phyloP scores from a whole-genome alignment of 2,329 filamentous ascomycete species.

The Fusarium avenaceum region DNA sequence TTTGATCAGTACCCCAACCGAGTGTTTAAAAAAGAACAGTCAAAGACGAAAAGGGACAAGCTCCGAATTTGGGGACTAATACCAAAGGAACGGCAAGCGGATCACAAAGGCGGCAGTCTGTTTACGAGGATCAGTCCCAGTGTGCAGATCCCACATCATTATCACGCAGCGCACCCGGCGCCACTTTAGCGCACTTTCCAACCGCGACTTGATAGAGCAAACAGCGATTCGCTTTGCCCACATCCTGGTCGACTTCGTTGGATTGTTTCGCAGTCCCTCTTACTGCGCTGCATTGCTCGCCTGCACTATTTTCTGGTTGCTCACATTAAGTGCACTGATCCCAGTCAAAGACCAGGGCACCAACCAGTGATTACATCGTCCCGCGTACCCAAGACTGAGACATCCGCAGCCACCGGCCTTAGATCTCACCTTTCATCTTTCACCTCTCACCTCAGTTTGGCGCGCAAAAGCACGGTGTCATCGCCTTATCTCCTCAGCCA shows the following conservation, averaged over 20 bases:
- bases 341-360: constrained; percentile 23
- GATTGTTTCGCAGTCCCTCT: constrained; percentile 42
- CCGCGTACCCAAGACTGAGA: constrained; percentile 31
- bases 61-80: constrained; percentile 22
- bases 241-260: constrained; percentile 29
- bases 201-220: constrained; percentile 25
- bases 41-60: constrained; percentile 48
- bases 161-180: constrained; percentile 31
- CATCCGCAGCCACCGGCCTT: constrained; percentile 18
- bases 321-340: constrained; percentile 23
- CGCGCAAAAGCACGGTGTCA: constrained; percentile 25
- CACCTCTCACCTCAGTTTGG: constrained; percentile 34
- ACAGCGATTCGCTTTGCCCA: constrained; percentile 21
- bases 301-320: constrained; percentile 37
- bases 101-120: constrained; percentile 21
- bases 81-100: constrained; percentile 19
- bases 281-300: constrained; percentile 22
- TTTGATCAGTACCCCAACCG: constrained; percentile 4
- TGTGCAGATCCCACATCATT: constrained; percentile 40
- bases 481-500: constrained; percentile 30
- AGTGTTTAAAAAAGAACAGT: constrained; percentile 34
- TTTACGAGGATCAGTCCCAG: constrained; percentile 29
- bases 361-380: constrained; percentile 32
- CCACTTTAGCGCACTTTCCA: constrained; percentile 23
- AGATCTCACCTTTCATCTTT: constrained; percentile 26